Conservation (phyloP, 2,329 filamentous ascomycete species). For the Xylaria sp. region DNA sequence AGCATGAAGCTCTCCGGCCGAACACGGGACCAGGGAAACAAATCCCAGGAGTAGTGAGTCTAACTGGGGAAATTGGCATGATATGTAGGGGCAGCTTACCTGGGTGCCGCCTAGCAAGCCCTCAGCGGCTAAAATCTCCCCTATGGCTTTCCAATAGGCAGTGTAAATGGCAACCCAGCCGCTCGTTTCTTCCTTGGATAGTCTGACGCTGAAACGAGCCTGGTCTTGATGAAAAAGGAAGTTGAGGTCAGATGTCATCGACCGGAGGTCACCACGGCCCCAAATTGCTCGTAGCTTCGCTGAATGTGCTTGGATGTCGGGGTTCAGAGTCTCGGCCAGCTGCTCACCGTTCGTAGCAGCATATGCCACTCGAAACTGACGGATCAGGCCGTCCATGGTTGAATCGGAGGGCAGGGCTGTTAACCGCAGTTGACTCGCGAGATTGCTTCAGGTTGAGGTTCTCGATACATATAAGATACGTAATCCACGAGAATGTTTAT, state of each 20-base stretch:
- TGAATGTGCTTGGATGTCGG: conserved; percentile 72
- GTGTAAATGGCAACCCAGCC: conserved; percentile 91
- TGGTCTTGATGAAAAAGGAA: conserved; percentile 75
- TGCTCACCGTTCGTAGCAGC: conserved; percentile 73
- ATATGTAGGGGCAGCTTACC: conserved; percentile 42
- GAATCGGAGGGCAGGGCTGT: not conserved
- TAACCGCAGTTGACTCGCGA: not conserved
- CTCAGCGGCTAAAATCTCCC: conserved; percentile 75
- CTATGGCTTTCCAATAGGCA: conserved; percentile 84
- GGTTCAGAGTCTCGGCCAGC: conserved; percentile 80
- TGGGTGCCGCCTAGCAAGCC: conserved; percentile 56
- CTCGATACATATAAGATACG: not conserved
- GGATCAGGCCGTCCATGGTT: conserved; percentile 75
- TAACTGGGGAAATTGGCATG: not conserved
- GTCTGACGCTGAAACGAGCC: conserved; percentile 60
- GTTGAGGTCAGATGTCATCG: conserved; percentile 75
- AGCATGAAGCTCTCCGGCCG: conserved; percentile 12
- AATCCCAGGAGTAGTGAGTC: not conserved
- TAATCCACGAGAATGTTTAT: not conserved
- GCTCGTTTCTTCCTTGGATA: conserved; percentile 74
- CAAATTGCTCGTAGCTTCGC: conserved; percentile 76
- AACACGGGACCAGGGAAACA: not conserved
- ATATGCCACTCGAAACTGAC: conserved; percentile 78
- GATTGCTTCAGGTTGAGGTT: not conserved
- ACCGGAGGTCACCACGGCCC: conserved; percentile 74